These are phyloP conservation scores for Diaporthe sp. DNA, from an alignment of 2,329 filamentous ascomycete genomes.

Conservation along the genomic window DNA sequence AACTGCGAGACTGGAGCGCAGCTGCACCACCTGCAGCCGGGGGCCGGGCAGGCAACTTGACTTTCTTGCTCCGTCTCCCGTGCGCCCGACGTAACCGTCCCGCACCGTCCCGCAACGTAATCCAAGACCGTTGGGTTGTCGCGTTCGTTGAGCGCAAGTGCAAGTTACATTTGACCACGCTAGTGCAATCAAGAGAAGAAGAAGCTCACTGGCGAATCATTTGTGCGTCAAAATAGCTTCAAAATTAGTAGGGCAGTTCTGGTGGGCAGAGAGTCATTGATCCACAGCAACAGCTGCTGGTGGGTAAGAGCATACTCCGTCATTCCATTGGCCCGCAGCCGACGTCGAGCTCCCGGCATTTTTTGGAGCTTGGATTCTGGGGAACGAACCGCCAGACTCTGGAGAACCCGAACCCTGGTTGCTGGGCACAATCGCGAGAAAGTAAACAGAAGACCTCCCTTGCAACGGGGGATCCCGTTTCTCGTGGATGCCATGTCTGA, in stretches of 20 bases:
- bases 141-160: not conserved
- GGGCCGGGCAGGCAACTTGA: slow-evolving; percentile 16
- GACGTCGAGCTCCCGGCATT: slow-evolving; percentile 10
- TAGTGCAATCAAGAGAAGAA: not conserved
- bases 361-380: slow-evolving; percentile 17
- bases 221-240: not conserved
- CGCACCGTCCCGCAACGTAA: slow-evolving; percentile 8
- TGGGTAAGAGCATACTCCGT: not conserved
- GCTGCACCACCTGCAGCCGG: not conserved
- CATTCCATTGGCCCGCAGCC: slow-evolving; percentile 28
- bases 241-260: not conserved
- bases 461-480: not conserved
- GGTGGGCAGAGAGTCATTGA: not conserved
- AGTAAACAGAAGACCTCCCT: slow-evolving; percentile 13
- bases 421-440: not conserved
- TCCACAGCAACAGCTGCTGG: not conserved
- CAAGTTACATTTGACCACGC: too few relatives aligned
- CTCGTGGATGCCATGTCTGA: too few relatives aligned
- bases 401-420: slow-evolving; percentile 28
- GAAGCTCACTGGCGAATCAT: not conserved
- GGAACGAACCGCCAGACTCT: not conserved
- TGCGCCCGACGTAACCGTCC: slow-evolving; percentile 5
- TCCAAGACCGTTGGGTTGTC: not conserved
- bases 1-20: not conserved
- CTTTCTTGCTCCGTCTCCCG: slow-evolving; percentile 12